Evolutionary conservation across 2,329 filamentous ascomycete species (phyloP).

Genomic region (Bimuria novae-zelandiae): DNA sequence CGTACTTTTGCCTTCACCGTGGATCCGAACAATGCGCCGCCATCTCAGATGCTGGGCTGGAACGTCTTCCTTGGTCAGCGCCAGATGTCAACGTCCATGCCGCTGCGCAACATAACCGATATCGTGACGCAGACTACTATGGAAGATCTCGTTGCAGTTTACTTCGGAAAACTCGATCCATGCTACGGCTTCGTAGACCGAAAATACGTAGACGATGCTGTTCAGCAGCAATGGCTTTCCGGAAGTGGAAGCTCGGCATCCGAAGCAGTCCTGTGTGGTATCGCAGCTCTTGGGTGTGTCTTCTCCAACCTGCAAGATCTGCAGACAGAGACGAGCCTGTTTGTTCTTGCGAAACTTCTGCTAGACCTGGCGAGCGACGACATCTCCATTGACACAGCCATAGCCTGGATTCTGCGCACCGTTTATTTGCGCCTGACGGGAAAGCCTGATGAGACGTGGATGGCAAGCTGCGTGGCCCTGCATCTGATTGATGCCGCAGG

Average conservation of each 20-base stretch:
- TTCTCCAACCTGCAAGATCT: constrained; percentile 54
- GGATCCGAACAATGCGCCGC: constrained; percentile 58
- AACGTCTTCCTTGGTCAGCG: constrained; percentile 49
- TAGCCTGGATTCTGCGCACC: constrained; percentile 59
- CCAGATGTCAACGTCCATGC: constrained; percentile 8
- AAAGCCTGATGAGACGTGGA: constrained; percentile 60
- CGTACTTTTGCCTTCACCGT: constrained; percentile 57
- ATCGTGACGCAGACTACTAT: constrained; percentile 56
- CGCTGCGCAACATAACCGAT: constrained; percentile 46
- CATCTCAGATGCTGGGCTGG: constrained; percentile 62
- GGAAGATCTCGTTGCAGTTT: constrained; percentile 51
- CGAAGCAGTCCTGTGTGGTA: constrained; percentile 58
- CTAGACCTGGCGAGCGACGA: constrained; percentile 47
- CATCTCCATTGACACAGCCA: constrained; percentile 49
- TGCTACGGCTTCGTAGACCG: constrained; percentile 58
- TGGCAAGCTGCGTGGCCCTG: constrained; percentile 62
- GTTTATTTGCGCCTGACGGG: constrained; percentile 60
- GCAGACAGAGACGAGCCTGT: constrained; percentile 45
- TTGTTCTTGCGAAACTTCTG: constrained; percentile 52
- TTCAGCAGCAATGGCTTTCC: constrained; percentile 43
- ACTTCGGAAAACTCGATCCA: constrained; percentile 59
- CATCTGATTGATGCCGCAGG: constrained; percentile 62
- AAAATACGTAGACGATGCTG: constrained; percentile 35
- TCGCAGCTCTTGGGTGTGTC: constrained; percentile 60
- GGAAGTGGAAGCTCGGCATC: constrained; percentile 36